Evolutionary conservation across 345 rosid species (phyloP), one percentile per base, ranked within the genome.

Genomic region (Citrus medica): DNA sequence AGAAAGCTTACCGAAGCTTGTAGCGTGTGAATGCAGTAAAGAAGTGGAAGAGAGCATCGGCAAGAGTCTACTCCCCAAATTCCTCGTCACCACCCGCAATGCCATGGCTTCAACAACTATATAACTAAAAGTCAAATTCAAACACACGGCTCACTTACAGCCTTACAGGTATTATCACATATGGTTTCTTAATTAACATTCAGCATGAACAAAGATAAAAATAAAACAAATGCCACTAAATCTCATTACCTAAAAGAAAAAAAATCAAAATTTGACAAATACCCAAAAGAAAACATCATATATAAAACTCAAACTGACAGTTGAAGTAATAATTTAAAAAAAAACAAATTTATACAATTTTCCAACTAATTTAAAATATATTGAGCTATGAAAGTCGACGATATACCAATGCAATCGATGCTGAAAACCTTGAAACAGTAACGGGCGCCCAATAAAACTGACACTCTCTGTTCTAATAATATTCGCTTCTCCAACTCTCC

Each of bases 1-100:
- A 77, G 75, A 62, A 65, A 22, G 30, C 27, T 12, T 85, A 95
- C 99, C 99, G 40, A 95, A 95, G 89, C 99, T 95, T 21, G 97
- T 94, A 84, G 99, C 96, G 72, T 95, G 99, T 53, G 98, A 92
- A 84, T 95, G 98, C 60, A 94, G 87, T 9, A 80, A 79, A 74
- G 88, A 83, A 73, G 81, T 30, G 30, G 79, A 83, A 74, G 78
- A 83, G 51, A 83, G 79, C 67, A 71, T 68, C 30, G 73, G 80
- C 19, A 77, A 79, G 55, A 83, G 3, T 75, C 67, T 80, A 78
- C 76, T 78, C 74, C 83, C 83, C 22, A 89, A 61, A 77, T 75
- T 87, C 83, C 71, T 84, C 19, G 80, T 77, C 61, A 76, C 25
- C 73, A 68, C 73, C 68, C 86, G 75, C 73, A 89, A 64, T 56